Percentiles rank a stretch among this genome's conserved stretches.
Evolutionary conservation across 495 filamentous ascomycete genomes (phyloP).

Genomic region (Staphylotrichum tortipilum): DNA sequence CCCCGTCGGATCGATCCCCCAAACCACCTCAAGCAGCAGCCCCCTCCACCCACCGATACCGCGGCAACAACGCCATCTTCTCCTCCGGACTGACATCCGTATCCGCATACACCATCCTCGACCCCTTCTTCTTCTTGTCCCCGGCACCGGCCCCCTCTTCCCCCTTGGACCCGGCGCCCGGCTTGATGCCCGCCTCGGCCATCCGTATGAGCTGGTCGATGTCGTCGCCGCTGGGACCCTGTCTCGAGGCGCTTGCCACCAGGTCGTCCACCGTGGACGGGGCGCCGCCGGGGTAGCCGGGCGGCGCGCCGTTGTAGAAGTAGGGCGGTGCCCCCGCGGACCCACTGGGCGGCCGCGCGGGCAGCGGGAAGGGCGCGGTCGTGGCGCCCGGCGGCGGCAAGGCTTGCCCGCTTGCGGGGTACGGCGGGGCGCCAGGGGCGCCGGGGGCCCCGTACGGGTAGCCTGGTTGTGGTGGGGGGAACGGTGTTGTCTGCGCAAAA

Average conservation of each 20-base stretch:
- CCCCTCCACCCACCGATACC: slow-evolving; percentile 56
- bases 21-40: slow-evolving; percentile 2
- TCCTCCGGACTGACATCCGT: slow-evolving; percentile 76
- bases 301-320: slow-evolving; percentile 12
- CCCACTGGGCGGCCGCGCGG: slow-evolving; percentile 32
- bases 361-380: slow-evolving; percentile 27
- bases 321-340: slow-evolving; percentile 9
- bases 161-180: slow-evolving; percentile 2
- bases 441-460: slow-evolving; percentile 26
- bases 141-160: slow-evolving; percentile 31
- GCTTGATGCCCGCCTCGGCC: slow-evolving; percentile 49
- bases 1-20: no score
- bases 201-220: slow-evolving; percentile 51
- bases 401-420: slow-evolving; percentile 21
- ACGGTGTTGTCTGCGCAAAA: slow-evolving; percentile 29
- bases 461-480: slow-evolving; percentile 34
- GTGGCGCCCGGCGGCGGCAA: slow-evolving; percentile 15
- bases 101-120: slow-evolving; percentile 70
- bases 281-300: slow-evolving; percentile 15
- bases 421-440: slow-evolving; percentile 19
- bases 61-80: slow-evolving; percentile 69
- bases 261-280: slow-evolving; percentile 56
- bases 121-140: slow-evolving; percentile 62
- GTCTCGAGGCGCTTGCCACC: slow-evolving; percentile 42
- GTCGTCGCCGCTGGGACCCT: slow-evolving; percentile 33